Base-by-base conservation (phyloP, 2,329 filamentous ascomycete species). In the Thermoascus crustaceus region DNA sequence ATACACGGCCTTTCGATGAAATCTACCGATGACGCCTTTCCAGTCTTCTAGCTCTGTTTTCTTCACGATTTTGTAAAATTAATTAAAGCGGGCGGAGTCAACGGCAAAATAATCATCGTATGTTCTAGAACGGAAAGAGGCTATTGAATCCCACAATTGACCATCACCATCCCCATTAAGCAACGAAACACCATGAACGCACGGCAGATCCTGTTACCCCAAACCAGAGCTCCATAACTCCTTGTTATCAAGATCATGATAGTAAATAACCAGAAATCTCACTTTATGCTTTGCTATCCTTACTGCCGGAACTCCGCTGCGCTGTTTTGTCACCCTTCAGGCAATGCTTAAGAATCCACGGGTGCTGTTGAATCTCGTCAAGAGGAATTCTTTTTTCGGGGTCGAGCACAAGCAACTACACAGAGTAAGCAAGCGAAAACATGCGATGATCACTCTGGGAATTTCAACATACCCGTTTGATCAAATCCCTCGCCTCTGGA, bases 281-380 rank as follows among this genome's bases (percentile, higher is more conserved):
- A 43, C 35, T 41, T 55, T 37, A 58, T 43, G 46, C 41, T 44
- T 55, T 55, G 34, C 44, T 47, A 24, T 57, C 52, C 39, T 60
- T 63, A 27, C 51, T 51, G 39, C 49, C 52, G 13, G 65, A 68
- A 42, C 48, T 61, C 39, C 69, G 54, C 45, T 71, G 61, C 31
- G 58, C 51, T 13, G 54, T 55, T 44, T 60, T 52, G 42, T 70
- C 67, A 17, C 69, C 66, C 50, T 70, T 72, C 27, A 82, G 73
- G 60, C 89, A 96, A 62, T 96, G 85, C 71, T 95, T 96, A 48
- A 95, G 60, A 52, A 98, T 94, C 91, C 91, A 98, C 11, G 91
- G 89, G 60, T 96, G 91, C 34, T 73, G 73, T 60, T 89, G 81
- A 23, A 96, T 82, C 40, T 94, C 81, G 10, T 94, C 87, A 7